phyloP scores from a whole-genome alignment of 768 basidiomycete species.

The Boletus sp. region DNA sequence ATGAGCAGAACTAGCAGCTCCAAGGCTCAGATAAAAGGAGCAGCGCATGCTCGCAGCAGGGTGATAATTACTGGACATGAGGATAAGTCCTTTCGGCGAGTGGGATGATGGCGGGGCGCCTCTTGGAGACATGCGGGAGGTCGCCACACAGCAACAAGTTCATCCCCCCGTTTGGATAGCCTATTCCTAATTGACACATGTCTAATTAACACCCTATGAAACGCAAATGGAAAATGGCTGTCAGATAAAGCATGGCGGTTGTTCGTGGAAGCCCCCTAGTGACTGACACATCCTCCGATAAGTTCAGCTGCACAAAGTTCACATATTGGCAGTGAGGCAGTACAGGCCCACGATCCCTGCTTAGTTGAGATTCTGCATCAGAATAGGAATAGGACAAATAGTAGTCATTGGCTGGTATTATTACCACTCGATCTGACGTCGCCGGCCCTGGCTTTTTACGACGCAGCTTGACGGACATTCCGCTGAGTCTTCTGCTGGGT shows the following conservation, averaged over 20 bases:
- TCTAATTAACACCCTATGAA: conserved; percentile 33
- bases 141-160: conserved; percentile 24
- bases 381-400: conserved; percentile 6
- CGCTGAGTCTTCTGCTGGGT: neutral
- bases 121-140: conserved; percentile 19
- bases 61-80: conserved; percentile 28
- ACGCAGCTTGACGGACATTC: conserved; percentile 1
- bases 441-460: conserved; percentile 10
- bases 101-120: conserved; percentile 21
- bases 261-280: conserved; percentile 19
- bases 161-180: conserved; percentile 30
- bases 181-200: conserved; percentile 29
- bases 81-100: conserved; percentile 20
- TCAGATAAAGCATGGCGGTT: conserved; percentile 21
- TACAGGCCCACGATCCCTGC: conserved; percentile 22
- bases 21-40: conserved; percentile 30
- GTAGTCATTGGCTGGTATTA: conserved; percentile 24
- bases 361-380: conserved; percentile 7
- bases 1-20: neutral
- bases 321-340: conserved; percentile 27
- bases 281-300: conserved; percentile 22
- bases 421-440: conserved; percentile 21
- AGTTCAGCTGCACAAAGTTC: conserved; percentile 20
- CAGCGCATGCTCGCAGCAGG: conserved; percentile 24
- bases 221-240: conserved; percentile 26